These are phyloP conservation scores for Eimeria falciformis DNA, from an alignment of 169 alveolate species.

Conservation along the genomic window DNA sequence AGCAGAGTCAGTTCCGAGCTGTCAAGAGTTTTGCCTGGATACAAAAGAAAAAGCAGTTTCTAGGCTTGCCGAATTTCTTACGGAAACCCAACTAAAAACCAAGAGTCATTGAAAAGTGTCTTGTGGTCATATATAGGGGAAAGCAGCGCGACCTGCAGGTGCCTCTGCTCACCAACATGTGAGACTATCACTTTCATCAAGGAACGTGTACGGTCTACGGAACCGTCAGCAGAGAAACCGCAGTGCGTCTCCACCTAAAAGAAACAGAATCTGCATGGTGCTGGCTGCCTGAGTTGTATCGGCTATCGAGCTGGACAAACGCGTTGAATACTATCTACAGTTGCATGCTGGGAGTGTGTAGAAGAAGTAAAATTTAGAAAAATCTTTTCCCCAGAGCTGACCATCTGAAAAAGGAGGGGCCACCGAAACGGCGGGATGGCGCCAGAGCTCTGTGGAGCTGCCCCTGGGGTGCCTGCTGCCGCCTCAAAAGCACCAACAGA, in stretches of 20 bases:
- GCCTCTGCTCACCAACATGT: constrained; percentile 7
- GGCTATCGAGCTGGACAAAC: background rate
- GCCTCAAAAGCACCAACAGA: no score
- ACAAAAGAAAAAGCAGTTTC: no score
- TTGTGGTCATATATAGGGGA: background rate
- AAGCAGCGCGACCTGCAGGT: background rate
- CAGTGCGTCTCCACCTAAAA: constrained; percentile 7
- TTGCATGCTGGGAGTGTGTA: no score
- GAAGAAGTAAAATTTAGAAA: no score
- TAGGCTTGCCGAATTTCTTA: background rate
- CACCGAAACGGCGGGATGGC: background rate
- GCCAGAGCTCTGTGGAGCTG: background rate
- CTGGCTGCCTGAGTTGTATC: background rate
- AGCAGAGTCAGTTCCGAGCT: constrained; percentile 18
- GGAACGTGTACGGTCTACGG: constrained; percentile 7
- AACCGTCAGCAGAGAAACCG: constrained; percentile 27
- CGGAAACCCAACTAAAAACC: background rate
- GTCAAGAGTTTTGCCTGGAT: constrained; percentile 12
- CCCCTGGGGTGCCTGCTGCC: background rate
- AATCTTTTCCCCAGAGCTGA: no score
- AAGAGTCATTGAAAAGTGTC: background rate
- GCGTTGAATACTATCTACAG: background rate
- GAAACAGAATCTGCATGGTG: background rate
- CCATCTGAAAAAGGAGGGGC: constrained; percentile 18
- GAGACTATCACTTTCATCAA: background rate